Evolutionary conservation across 75 land plant genomes (phyloP).

Genomic region (Chamaecyparis obtusa): DNA sequence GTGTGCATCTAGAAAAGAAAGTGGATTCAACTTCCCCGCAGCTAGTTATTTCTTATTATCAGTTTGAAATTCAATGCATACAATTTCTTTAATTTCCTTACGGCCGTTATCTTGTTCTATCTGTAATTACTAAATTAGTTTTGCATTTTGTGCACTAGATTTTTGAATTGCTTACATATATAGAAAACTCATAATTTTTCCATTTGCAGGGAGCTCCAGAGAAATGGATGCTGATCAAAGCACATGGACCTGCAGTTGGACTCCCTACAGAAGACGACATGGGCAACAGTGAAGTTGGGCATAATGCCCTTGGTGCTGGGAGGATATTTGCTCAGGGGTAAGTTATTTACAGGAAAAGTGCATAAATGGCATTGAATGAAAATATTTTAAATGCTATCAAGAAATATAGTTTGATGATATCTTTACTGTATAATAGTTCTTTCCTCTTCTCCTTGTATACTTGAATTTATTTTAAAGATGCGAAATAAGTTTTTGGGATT

Average conservation of each 20-base stretch:
- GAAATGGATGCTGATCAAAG: constrained; percentile 75
- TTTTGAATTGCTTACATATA: neutral
- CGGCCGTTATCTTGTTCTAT: neutral
- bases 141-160: neutral
- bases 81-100: neutral
- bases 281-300: constrained; percentile 99
- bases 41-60: neutral
- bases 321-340: constrained; percentile 95
- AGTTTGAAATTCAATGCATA: neutral
- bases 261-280: constrained; percentile 97
- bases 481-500: neutral
- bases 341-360: neutral
- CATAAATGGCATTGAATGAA: neutral
- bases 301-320: constrained; percentile 97
- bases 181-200: neutral
- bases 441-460: neutral
- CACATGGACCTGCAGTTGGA: constrained; percentile 93
- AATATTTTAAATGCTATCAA: neutral
- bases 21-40: neutral
- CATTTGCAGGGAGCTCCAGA: constrained; percentile 71
- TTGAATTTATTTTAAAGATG: neutral
- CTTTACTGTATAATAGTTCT: neutral
- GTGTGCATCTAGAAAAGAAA: neutral
- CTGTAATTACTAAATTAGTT: neutral
- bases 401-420: neutral